Base-by-base conservation (phyloP, 1,284 basidiomycete genomes). In the Leucoagaricus sp. region DNA sequence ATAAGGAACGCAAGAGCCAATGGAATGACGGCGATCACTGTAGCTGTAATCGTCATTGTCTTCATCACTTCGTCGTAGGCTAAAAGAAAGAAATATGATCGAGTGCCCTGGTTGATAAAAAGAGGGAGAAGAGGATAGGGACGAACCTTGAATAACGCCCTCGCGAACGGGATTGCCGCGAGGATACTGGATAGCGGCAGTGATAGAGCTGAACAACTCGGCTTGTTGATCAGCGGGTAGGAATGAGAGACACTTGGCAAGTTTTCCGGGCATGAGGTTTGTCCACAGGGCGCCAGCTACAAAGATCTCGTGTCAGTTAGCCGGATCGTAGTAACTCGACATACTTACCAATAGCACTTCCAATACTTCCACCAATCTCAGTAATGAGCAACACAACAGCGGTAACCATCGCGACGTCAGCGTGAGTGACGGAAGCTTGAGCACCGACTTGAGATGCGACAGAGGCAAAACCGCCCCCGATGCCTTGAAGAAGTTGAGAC, bases 321-420 rank as follows among this genome's bases (percentile, higher is more conserved):
- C n/a, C n/a, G n/a, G 41, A 9, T 15, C 13, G 26, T 23, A 23
- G 38, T 17, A 44, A n/a, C 5, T n/a, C n/a, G n/a, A 26, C 66
- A 60, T 55, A 72, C 78, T 8, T 57, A 83, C 81, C 81, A 48
- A 87, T 77, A 6, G 87, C 87, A 25, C 76, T 81, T n/a, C 91
- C 89, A 17, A 90, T 78, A 0, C 83, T 83, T 17, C 85, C 86
- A 45, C 91, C 91, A 59, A 92, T 86, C 69, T 94, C 91, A 9
- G 89, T 87, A 64, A 91, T 80, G 36, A 95, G 79, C 31, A 94
- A 76, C 13, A 94, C 84, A 60, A 94, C 77, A 0, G 93, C 93
- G 4, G 89, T 94, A 53, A 89, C 88, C 62, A 88, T 86, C 0
- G 91, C 93, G 19, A 94, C 85, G 63, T 94, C 91, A 26, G 74